Percentiles rank a stretch among this genome's conserved stretches.
Evolutionary conservation across 2,329 filamentous ascomycete species (phyloP).

Genomic region (Gremmenia infestans): DNA sequence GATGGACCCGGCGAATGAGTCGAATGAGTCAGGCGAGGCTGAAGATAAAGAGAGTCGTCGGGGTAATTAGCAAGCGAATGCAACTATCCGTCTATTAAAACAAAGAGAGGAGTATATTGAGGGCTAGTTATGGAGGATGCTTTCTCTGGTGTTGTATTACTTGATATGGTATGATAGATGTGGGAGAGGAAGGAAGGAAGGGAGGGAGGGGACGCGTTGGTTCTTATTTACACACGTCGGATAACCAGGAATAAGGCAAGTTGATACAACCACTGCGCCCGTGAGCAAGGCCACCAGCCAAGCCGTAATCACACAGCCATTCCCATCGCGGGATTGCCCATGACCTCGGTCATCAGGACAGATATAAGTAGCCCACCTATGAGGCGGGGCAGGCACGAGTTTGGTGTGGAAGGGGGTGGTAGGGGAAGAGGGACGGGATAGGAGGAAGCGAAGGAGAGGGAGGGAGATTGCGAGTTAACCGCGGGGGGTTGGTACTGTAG

Average conservation of each 20-base stretch:
- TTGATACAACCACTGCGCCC: neutral
- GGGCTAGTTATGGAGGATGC: slow-evolving; percentile 1
- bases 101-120: neutral
- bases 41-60: slow-evolving; percentile 14
- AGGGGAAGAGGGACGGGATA: no score
- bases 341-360: neutral
- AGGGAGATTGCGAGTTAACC: neutral
- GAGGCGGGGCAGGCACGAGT: neutral
- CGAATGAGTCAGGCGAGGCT: slow-evolving; percentile 22
- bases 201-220: slow-evolving; percentile 2
- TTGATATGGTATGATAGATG: neutral
- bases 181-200: neutral
- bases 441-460: no score
- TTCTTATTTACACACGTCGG: slow-evolving; percentile 6
- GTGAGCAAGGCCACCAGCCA: neutral
- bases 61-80: slow-evolving; percentile 22
- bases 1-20: slow-evolving; percentile 18
- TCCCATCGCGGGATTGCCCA: neutral
- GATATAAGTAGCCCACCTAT: neutral
- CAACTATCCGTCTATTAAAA: slow-evolving; percentile 14
- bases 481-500: neutral
- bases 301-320: neutral
- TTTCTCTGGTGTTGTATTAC: slow-evolving; percentile 2
- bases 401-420: neutral
- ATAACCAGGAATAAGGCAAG: neutral